A percentile compares a stretch with the other conserved stretches of the same genome.
These are phyloP conservation scores for Neckera pumila DNA, from an alignment of 225 moss, liverwort and hornwort genomes.

Conservation along the genomic window DNA sequence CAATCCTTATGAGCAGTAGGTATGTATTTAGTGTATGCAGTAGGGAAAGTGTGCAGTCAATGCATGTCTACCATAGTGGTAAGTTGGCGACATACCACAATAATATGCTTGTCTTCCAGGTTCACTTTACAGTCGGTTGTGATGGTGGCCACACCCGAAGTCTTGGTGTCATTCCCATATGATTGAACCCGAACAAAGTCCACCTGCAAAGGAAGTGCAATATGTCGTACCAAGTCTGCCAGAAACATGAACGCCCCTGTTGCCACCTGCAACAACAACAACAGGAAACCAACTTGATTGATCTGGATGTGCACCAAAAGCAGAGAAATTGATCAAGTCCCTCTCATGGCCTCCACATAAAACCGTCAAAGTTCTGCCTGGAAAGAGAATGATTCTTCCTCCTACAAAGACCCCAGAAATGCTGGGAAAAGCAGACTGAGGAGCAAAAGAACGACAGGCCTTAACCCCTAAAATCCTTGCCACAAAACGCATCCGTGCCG, in stretches of 20 bases:
- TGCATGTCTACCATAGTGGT: not conserved
- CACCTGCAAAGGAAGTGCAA: conserved; percentile 33
- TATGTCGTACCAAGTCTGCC: conserved; percentile 53
- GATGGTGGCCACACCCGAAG: conserved; percentile 49
- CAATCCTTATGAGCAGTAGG: no score
- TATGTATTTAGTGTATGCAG: not conserved
- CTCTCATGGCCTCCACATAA: not conserved
- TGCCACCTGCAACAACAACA: conserved; percentile 40
- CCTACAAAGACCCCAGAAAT: not conserved
- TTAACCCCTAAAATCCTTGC: not conserved
- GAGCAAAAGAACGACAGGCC: no score
- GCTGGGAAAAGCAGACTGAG: not conserved
- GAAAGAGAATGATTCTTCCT: not conserved
- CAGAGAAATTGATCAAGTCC: not conserved
- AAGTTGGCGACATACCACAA: conserved; percentile 15
- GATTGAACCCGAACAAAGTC: conserved; percentile 67
- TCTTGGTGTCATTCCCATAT: conserved; percentile 42
- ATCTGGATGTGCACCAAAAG: not conserved
- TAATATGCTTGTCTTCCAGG: conserved; percentile 55
- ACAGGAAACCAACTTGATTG: not conserved
- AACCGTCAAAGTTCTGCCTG: not conserved
- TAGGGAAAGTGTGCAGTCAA: not conserved
- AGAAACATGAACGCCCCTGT: conserved; percentile 73
- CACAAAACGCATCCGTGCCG: not conserved
- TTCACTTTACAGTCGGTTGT: conserved; percentile 56